Base-by-base conservation (phyloP, 441 rosid genomes). In the Eruca vesicaria region DNA sequence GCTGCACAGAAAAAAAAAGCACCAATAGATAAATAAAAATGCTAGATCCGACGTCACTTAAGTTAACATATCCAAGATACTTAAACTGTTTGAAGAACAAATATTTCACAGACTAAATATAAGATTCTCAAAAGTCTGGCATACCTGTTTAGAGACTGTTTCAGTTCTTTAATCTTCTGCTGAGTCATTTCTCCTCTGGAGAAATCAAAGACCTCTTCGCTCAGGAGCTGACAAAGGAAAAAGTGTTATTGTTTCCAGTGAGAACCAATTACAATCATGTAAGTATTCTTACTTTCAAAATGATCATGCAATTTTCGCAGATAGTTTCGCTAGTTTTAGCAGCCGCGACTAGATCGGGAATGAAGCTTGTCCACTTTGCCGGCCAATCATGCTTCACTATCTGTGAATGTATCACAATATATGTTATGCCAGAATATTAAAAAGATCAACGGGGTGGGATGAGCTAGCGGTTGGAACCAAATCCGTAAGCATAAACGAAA, bases 351-450 rank as follows among this genome's bases (percentile, higher is more conserved):
- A 97, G 94, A 85, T 94, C 99, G 28, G 99, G 99, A 78, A 97
- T 90, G 83, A 97, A 97, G 84, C 98, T 93, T 76, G 83, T 85
- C 99, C 99, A 97, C 79, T 98, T 93, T 69, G 89, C 86, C 23
- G 99, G 99, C 99, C 99, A 97, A 74, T 97, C 99, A 82, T 97
- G 99, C 84, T 97, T 97, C 81, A 97, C 79, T 77, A 97, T 94
- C 99, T 97, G 90, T 16, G 69, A 20, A 76, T 67, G 56, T 50
- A 73, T 36, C 68, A 60, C 5, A 15, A 18, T 20, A 59, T 41
- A 58, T 56, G 78, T 72, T 66, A 70, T 65, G 69, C 16, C 21
- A 19, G 35, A 26, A 48, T 60, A 58, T 19, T 12, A 14, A 50
- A 50, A 50, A 50, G 9, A 36, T 16, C 31, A 12, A 31, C 1